A percentile compares a stretch with the other conserved stretches of the same genome.
Evolutionary conservation across 495 filamentous ascomycete genomes (phyloP).

Genomic region (Aspergillus sclerotioniger): DNA sequence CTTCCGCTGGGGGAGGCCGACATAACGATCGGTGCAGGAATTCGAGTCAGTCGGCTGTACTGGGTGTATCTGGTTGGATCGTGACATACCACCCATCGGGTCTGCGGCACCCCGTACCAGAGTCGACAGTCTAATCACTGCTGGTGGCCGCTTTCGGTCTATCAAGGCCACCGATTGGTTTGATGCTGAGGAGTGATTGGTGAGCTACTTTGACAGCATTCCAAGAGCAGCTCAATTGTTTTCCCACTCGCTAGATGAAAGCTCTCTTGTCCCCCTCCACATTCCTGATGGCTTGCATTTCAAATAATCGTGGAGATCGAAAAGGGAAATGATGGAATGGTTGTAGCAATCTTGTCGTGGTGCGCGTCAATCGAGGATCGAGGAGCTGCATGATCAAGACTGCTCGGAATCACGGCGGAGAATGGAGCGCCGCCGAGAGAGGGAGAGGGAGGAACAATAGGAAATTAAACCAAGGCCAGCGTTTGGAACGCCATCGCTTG

Average conservation of each 20-base stretch:
- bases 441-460: neutral
- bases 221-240: constrained; percentile 1
- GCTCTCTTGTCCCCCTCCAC: neutral
- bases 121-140: neutral
- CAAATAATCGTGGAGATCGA: neutral
- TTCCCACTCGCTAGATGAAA: neutral
- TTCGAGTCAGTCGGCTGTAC: neutral
- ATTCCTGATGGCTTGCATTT: constrained; percentile 2
- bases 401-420: neutral
- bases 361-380: neutral
- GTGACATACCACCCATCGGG: constrained; percentile 5
- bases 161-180: constrained; percentile 1
- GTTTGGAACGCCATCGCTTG: neutral
- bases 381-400: neutral
- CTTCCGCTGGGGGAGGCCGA: neutral
- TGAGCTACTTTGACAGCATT: constrained; percentile 12
- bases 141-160: constrained; percentile 6
- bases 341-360: neutral
- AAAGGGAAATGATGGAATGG: neutral
- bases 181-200: constrained; percentile 5
- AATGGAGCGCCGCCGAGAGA: neutral
- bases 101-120: neutral
- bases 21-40: neutral
- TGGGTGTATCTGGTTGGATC: neutral
- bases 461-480: neutral